phyloP scores from a whole-genome alignment of 768 basidiomycete species.

The Gautieria morchelliformis region DNA sequence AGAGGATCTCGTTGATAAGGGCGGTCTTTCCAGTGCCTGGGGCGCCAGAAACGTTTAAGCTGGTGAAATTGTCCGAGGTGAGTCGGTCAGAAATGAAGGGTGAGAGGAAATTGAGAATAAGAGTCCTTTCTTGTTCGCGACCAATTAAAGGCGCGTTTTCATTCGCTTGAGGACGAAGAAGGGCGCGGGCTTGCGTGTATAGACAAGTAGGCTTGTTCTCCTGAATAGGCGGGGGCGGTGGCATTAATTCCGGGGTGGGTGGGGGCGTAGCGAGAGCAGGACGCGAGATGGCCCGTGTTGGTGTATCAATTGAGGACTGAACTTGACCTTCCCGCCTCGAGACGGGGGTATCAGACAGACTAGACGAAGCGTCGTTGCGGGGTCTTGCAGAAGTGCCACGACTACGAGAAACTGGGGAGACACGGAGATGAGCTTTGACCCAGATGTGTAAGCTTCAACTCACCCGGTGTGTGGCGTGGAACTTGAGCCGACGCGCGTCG shows the following conservation, averaged over 20 bases:
- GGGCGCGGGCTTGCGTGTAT: conserved; percentile 52
- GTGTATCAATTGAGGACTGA: conserved; percentile 31
- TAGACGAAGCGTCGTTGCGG: background rate
- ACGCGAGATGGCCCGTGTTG: conserved; percentile 32
- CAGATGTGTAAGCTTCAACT: too few relatives aligned
- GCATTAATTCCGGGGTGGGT: conserved; percentile 39
- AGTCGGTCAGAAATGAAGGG: conserved; percentile 35
- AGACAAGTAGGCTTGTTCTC: background rate
- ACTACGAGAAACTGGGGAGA: too few relatives aligned
- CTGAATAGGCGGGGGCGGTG: conserved; percentile 30
- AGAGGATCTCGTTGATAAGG: conserved; percentile 58
- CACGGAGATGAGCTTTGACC: too few relatives aligned
- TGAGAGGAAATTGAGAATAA: conserved; percentile 49
- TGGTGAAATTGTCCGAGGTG: conserved; percentile 23
- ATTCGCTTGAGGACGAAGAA: conserved; percentile 66
- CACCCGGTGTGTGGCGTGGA: too few relatives aligned
- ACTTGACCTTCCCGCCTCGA: conserved; percentile 16
- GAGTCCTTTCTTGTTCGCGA: conserved; percentile 52
- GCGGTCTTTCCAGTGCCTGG: conserved; percentile 93
- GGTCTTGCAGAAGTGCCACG: background rate
- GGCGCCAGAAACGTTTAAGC: conserved; percentile 84
- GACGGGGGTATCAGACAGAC: background rate
- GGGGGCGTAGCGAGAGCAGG: conserved; percentile 50
- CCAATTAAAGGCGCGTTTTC: conserved; percentile 44
- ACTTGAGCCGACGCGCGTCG: too few relatives aligned